Conservation (phyloP, 2,329 filamentous ascomycete genomes). For the Colletotrichum orbiculare region DNA sequence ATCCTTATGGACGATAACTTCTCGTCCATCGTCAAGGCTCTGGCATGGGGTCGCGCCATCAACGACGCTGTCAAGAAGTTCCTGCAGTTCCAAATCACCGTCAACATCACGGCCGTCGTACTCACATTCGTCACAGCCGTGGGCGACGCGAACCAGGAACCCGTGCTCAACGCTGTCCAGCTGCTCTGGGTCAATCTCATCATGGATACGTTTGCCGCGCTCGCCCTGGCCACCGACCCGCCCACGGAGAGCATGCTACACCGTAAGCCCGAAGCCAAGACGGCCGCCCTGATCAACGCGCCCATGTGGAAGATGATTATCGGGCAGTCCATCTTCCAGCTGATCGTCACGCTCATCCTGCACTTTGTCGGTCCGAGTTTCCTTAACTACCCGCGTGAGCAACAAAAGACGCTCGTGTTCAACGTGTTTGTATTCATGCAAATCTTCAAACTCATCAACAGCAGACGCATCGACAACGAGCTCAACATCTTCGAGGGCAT, state of each 20-base stretch:
- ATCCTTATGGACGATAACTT: constrained; percentile 74
- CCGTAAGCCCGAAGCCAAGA: constrained; percentile 80
- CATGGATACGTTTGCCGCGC: constrained; percentile 85
- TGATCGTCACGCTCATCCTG: constrained; percentile 76
- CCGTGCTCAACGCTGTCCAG: constrained; percentile 82
- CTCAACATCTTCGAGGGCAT: constrained; percentile 82
- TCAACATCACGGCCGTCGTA: constrained; percentile 85
- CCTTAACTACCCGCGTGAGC: constrained; percentile 59
- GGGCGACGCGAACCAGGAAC: constrained; percentile 69
- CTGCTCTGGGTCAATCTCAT: constrained; percentile 87
- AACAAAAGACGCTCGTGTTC: constrained; percentile 76
- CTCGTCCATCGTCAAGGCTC: constrained; percentile 69
- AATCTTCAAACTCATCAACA: constrained; percentile 82
- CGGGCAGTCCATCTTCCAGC: constrained; percentile 81
- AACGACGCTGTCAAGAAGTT: constrained; percentile 75
- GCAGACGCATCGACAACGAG: constrained; percentile 78
- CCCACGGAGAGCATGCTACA: constrained; percentile 76
- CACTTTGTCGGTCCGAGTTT: constrained; percentile 66
- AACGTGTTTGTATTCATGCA: constrained; percentile 91
- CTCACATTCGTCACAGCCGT: constrained; percentile 82
- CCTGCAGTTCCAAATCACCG: constrained; percentile 73
- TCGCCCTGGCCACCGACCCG: constrained; percentile 81
- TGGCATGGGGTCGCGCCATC: constrained; percentile 71
- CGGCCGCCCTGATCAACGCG: constrained; percentile 76
- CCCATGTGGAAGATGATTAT: constrained; percentile 94